Conservation (phyloP, 805 yeast species). For the Ogataea zsoltii region DNA sequence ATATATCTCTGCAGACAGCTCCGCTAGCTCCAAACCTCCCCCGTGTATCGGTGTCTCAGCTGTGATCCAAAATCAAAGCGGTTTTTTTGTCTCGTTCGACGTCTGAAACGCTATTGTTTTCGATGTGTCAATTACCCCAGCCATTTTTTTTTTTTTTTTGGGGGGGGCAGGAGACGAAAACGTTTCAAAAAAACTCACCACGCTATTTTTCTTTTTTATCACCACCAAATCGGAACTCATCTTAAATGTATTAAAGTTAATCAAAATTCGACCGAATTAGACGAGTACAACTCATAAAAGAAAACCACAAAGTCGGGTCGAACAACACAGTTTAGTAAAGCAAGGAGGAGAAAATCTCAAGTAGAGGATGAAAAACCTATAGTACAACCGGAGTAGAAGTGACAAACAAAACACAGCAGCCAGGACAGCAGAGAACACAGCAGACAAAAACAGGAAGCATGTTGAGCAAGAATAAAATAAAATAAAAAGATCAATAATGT, state of each 20-base stretch:
- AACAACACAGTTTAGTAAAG: neutral
- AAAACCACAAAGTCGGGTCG: neutral
- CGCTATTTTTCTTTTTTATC: too few relatives aligned
- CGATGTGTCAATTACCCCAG: conserved; percentile 1
- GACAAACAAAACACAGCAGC: neutral
- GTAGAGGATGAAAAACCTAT: neutral
- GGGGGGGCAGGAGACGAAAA: too few relatives aligned
- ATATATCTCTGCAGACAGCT: neutral
- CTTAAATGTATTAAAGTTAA: neutral
- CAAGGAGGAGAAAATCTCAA: neutral
- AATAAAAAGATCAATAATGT: neutral
- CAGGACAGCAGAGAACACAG: neutral
- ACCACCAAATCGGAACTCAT: neutral
- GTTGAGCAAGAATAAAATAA: conserved; percentile 1
- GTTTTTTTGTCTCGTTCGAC: too few relatives aligned
- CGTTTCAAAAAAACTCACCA: too few relatives aligned
- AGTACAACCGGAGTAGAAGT: neutral
- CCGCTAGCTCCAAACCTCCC: too few relatives aligned
- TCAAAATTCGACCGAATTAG: neutral
- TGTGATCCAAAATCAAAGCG: neutral
- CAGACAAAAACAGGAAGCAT: neutral
- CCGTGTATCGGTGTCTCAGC: too few relatives aligned
- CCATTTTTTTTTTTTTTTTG: conserved; percentile 1
- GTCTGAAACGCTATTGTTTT: neutral
- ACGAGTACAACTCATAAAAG: neutral